Base-by-base conservation (phyloP, 2,329 filamentous ascomycete genomes). In the Lasiodiplodia sp. region DNA sequence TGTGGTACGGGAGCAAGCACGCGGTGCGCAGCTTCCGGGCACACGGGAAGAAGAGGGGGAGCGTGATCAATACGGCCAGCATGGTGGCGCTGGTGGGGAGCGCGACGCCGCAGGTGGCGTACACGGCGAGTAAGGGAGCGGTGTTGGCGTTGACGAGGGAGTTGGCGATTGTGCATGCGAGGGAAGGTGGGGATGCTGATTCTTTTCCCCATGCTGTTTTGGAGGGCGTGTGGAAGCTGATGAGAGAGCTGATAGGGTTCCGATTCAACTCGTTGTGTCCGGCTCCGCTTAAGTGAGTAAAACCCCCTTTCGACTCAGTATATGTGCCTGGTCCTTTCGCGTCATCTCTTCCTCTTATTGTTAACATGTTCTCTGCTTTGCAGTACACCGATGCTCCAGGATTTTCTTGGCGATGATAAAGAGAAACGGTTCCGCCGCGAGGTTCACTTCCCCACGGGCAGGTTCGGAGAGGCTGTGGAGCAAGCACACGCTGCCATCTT, bases 1-100 rank as follows among this genome's bases (percentile, higher is more conserved):
- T 97, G n/a, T 97, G 94, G 94, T 97, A 88, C 79, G 94, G 94
- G 70, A 91, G 89, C 87, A 97, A 97, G 86, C 93, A 97, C 80
- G 93, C 94, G 6, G 90, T 97, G 34, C 85, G 95, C 60, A 88
- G 92, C 53, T 86, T 97, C 75, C 91, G 94, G 72, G 89, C 89
- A 74, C 86, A 96, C 85, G 87, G 87, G 67, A 97, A 97, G 88
- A 88, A 84, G 55, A 88, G 86, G 74, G 92, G 88, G 62, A 93
- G 90, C 80, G 89, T 97, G 81, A 94, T 97, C 86, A 97, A 97
- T 86, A 97, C 93, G 2, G 94, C 93, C 31, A 94, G 91, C 58
- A 91, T 97, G 58, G 94, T 97, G 57, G 94, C 93, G 2, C 86
- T 97, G 64, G 91, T 97, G 64, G 94, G 94, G 58, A 91, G 92